phyloP scores from a whole-genome alignment of 208 protist species.

The Trypanosoma mega region DNA sequence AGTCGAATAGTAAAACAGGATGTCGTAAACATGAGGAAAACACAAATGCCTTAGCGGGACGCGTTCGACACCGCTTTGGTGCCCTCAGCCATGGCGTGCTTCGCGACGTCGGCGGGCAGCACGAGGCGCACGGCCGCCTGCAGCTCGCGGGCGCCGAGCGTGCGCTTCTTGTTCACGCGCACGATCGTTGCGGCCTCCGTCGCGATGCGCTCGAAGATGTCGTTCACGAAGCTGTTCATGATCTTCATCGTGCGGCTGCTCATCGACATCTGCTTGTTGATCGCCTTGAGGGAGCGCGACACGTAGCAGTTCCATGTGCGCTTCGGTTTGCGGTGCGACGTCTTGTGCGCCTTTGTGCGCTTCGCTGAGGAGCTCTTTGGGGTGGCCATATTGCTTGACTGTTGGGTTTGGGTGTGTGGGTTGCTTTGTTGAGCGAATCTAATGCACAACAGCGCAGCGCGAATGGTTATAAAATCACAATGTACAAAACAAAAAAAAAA shows the following conservation, averaged over 20 bases:
- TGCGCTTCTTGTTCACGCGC: conserved; percentile 95
- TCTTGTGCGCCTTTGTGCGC: conserved; percentile 30
- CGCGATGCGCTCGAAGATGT: conserved; percentile 98
- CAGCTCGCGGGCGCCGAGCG: conserved; percentile 94
- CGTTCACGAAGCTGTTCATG: conserved; percentile 98
- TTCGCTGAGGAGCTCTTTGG: conserved; percentile 42
- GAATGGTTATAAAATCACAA: background rate
- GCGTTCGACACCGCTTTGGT: conserved; percentile 95
- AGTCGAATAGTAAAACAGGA: no score
- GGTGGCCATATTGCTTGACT: conserved; percentile 42
- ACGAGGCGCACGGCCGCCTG: conserved; percentile 97
- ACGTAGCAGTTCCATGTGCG: conserved; percentile 89
- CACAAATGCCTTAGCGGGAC: no score
- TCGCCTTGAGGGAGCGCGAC: conserved; percentile 94
- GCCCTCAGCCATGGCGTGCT: conserved; percentile 98
- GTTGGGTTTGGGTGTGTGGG: background rate
- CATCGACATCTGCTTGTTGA: conserved; percentile 96
- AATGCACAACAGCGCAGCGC: no score
- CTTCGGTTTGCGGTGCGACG: conserved; percentile 68
- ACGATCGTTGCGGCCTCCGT: conserved; percentile 92
- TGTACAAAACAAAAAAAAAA: no score
- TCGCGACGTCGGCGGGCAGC: conserved; percentile 97
- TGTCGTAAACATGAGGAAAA: no score
- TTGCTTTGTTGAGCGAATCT: background rate
- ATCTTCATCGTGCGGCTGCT: conserved; percentile 95